These are phyloP conservation scores for Clitopilus passeckerianus DNA, from an alignment of 768 basidiomycete species.

Conservation along the genomic window DNA sequence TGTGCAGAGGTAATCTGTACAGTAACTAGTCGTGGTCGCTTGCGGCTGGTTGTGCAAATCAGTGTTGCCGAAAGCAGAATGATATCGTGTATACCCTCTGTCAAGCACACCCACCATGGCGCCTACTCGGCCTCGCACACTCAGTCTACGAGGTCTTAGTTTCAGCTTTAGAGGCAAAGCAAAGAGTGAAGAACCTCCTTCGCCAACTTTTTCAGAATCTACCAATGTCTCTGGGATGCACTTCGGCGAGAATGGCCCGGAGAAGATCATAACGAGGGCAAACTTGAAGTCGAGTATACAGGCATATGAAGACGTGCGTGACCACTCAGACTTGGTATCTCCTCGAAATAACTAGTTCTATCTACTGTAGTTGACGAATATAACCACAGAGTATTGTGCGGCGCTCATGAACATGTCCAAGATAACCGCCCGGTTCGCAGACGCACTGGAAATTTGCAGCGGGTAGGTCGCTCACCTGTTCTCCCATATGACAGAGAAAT, in stretches of 20 bases:
- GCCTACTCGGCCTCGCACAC: conserved; percentile 45
- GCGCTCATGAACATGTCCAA: conserved; percentile 79
- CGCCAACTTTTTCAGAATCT: conserved; percentile 79
- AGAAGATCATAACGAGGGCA: conserved; percentile 77
- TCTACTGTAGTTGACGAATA: conserved; percentile 58
- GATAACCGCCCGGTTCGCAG: conserved; percentile 81
- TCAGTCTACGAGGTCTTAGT: conserved; percentile 49
- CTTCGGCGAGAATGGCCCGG: conserved; percentile 69
- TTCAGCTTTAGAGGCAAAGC: conserved; percentile 29
- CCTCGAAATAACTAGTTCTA: background rate
- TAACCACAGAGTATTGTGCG: conserved; percentile 74
- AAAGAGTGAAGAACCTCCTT: conserved; percentile 58
- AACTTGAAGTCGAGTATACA: conserved; percentile 76
- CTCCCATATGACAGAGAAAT: conserved; percentile 2
- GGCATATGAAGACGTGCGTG: conserved; percentile 74
- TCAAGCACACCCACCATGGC: conserved; percentile 31
- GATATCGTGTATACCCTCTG: background rate
- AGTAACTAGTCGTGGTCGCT: background rate
- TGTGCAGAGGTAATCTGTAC: background rate
- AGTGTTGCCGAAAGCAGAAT: background rate
- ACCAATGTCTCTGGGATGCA: conserved; percentile 77
- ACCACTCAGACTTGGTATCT: conserved; percentile 1
- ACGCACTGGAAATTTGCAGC: conserved; percentile 81
- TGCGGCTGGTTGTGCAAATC: background rate
- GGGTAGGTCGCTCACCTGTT: conserved; percentile 42